Evolutionary conservation across 148 eudicot species (phyloP).

Genomic region (Selenicereus undatus): DNA sequence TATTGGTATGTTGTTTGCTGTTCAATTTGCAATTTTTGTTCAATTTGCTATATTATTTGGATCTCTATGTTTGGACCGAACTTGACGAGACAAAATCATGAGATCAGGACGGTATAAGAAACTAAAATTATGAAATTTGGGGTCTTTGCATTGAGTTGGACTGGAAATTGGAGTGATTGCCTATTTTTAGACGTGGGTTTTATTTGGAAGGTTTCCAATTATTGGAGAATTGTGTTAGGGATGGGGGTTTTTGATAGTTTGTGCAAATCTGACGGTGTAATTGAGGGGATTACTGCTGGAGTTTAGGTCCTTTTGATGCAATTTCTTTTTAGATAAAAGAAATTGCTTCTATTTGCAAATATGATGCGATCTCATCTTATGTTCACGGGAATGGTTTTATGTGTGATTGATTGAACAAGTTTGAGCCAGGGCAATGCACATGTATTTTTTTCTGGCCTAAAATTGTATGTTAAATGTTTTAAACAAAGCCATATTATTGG

Average conservation of each 20-base stretch:
- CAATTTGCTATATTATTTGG: background rate
- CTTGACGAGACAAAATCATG: background rate
- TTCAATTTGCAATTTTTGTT: background rate
- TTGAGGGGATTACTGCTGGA: background rate
- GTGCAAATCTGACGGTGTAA: background rate
- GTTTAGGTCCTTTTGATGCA: background rate
- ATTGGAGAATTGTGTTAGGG: background rate
- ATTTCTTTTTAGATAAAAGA: background rate
- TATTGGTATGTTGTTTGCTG: constrained; percentile 61
- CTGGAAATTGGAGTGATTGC: background rate
- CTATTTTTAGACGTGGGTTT: background rate
- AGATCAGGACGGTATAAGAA: background rate
- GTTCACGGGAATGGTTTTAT: background rate
- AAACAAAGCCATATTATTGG: too few relatives aligned
- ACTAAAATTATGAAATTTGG: background rate
- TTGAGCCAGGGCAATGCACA: too few relatives aligned
- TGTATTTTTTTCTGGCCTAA: too few relatives aligned
- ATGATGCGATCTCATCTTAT: background rate
- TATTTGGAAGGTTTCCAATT: background rate
- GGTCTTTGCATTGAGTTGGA: background rate
- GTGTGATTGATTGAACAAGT: too few relatives aligned
- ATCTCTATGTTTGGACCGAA: background rate
- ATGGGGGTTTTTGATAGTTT: background rate
- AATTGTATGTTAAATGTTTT: too few relatives aligned
- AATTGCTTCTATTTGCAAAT: background rate